Base-by-base conservation (phyloP, 352 stramenopile species). In the Globisporangium rhizosaccharum region DNA sequence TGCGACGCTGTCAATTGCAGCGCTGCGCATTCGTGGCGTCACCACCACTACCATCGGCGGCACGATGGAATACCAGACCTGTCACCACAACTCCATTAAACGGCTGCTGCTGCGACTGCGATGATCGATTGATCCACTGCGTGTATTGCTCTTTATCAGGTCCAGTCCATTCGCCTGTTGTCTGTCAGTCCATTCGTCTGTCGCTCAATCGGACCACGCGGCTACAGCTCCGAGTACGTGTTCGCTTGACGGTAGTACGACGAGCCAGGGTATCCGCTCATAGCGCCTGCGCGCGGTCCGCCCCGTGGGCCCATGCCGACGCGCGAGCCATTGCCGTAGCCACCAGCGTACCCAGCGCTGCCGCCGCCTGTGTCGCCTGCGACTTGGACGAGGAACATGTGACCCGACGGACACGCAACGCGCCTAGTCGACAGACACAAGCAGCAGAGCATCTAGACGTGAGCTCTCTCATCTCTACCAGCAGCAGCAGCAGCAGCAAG, bases 321-420 rank as follows among this genome's bases (percentile, higher is more conserved):
- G 18, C 70, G 64, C 50, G 67, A 61, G 28, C 62, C 66, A 54
- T 73, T 70, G 17, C 67, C 63, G 28, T 55, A 52, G 14, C 62
- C 57, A 25, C 48, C 56, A 46, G 59, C 57, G 36, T 63, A 12
- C 50, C 60, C 45, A 39, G 18, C 20, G 7, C 36, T 49, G 30
- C 57, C 57, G 56, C 55, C 66, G 20, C 15, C 28, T n/a, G 70
- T 56, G 52, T 79, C 73, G 14, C 70, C 66, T 36, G 83, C 81
- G 30, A 92, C 82, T 53, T 93, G 84, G 51, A 93, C 84, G 54
- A 92, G 70, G 67, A 93, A 93, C 80, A 93, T 91, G 70, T 93
- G 84, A 10, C 84, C 84, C 17, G 81, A 85, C 15, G 82, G 84
- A 72, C 84, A 93, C 55, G 84, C 84, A 25, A 93, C 84, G 17